Evolutionary conservation across 352 stramenopile species (phyloP).

Genomic region (Phytophthora ohioensis): DNA sequence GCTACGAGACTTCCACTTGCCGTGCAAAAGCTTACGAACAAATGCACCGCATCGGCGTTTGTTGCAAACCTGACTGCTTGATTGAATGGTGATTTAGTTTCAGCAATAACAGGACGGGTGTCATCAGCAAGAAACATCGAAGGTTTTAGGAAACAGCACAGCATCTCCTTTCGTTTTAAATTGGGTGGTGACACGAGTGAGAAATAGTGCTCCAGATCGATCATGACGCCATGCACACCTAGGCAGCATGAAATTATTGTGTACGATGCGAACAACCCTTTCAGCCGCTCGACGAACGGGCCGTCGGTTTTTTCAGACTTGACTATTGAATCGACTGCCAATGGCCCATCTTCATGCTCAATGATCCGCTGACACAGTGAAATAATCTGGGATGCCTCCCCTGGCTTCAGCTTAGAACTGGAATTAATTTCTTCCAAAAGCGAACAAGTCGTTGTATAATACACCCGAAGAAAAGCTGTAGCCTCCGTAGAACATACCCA

Average conservation of each 20-base stretch:
- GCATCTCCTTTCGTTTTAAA: slow-evolving; percentile 20
- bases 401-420: neutral
- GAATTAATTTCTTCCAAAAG: slow-evolving; percentile 14
- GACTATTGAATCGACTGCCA: neutral
- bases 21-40: slow-evolving; percentile 21
- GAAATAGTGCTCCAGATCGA: slow-evolving; percentile 39
- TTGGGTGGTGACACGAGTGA: neutral
- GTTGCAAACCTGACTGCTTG: slow-evolving; percentile 13
- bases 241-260: slow-evolving; percentile 33
- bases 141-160: slow-evolving; percentile 33
- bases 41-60: neutral
- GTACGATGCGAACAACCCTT: slow-evolving; percentile 37
- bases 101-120: neutral
- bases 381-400: neutral
- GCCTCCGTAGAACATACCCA: slow-evolving; percentile 18
- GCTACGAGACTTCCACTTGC: slow-evolving; percentile 15
- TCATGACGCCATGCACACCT: slow-evolving; percentile 20
- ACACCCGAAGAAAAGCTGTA: slow-evolving; percentile 23
- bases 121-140: neutral
- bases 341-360: slow-evolving; percentile 17
- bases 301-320: neutral
- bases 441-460: slow-evolving; percentile 11
- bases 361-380: slow-evolving; percentile 18
- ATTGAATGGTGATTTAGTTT: neutral
- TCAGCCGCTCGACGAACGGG: slow-evolving; percentile 14